Evolutionary conservation across 192 early-diverging fungal species (phyloP).

Genomic region (Rhizophagus sp.): DNA sequence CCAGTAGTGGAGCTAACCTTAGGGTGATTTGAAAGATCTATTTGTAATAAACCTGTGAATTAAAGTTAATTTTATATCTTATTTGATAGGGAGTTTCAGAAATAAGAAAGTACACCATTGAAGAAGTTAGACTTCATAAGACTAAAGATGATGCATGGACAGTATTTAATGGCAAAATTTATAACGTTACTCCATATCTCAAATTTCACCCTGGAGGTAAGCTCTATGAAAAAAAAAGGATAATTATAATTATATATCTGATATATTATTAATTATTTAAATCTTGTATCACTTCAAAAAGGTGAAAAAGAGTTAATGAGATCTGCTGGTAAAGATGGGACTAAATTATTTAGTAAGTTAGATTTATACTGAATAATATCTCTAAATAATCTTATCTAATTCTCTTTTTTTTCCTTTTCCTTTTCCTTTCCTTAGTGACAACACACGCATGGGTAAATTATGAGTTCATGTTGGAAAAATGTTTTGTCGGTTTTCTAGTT

Average conservation of each 20-base stretch:
- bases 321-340: constrained; percentile 90
- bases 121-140: constrained; percentile 77
- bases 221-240: not conserved
- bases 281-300: constrained; percentile 37
- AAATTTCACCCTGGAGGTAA: constrained; percentile 91
- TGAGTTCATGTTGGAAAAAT: constrained; percentile 83
- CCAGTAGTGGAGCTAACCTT: constrained; percentile 71
- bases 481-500: constrained; percentile 67
- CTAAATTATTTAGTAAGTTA: constrained; percentile 79
- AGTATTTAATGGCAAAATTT: constrained; percentile 85
- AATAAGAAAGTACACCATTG: constrained; percentile 64
- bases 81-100: constrained; percentile 52
- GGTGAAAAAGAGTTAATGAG: constrained; percentile 71
- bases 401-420: not conserved
- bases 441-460: constrained; percentile 96
- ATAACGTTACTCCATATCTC: constrained; percentile 87
- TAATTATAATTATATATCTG: constrained; percentile 7
- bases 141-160: constrained; percentile 86
- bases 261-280: constrained; percentile 32
- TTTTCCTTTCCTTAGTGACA: constrained; percentile 39
- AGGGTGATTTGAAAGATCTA: constrained; percentile 43
- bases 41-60: not conserved
- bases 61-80: not conserved
- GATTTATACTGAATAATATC: not conserved
- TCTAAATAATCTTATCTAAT: not conserved